Evolutionary conservation across 108 stramenopile species (phyloP).

Genomic region (Fistulifera solaris): DNA sequence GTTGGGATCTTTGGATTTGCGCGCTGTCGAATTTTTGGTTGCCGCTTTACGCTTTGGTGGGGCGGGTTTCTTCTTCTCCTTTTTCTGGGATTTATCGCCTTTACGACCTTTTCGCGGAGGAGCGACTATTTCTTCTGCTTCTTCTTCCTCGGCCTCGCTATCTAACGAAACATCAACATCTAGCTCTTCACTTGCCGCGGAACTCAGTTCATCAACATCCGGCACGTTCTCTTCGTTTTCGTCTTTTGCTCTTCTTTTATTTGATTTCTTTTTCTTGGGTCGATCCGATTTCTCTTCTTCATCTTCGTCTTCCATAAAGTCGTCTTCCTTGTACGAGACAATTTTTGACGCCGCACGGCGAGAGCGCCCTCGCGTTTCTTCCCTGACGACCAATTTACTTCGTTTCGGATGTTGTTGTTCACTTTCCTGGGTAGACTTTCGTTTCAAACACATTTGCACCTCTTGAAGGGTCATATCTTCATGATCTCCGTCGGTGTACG

Average conservation of each 20-base stretch:
- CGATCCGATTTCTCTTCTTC: background rate
- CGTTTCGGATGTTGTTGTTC: too few species aligned
- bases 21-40: too few species aligned
- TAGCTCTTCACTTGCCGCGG: background rate
- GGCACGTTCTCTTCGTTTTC: background rate
- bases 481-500: too few species aligned
- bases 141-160: background rate
- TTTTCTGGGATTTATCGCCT: background rate
- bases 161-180: background rate
- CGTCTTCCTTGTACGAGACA: conserved; percentile 1
- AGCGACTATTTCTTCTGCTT: background rate
- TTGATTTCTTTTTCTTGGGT: background rate
- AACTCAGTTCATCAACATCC: background rate
- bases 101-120: background rate
- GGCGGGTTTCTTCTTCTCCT: background rate
- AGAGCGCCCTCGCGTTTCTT: too few species aligned
- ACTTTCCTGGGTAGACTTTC: too few species aligned
- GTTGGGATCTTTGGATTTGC: background rate
- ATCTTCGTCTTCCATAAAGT: conserved; percentile 4
- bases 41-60: background rate
- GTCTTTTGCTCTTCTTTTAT: background rate
- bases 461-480: too few species aligned
- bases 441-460: too few species aligned
- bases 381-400: too few species aligned
- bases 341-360: too few species aligned